phyloP scores from a whole-genome alignment of 305 asterid genomes.

The Coffea humblotiana region DNA sequence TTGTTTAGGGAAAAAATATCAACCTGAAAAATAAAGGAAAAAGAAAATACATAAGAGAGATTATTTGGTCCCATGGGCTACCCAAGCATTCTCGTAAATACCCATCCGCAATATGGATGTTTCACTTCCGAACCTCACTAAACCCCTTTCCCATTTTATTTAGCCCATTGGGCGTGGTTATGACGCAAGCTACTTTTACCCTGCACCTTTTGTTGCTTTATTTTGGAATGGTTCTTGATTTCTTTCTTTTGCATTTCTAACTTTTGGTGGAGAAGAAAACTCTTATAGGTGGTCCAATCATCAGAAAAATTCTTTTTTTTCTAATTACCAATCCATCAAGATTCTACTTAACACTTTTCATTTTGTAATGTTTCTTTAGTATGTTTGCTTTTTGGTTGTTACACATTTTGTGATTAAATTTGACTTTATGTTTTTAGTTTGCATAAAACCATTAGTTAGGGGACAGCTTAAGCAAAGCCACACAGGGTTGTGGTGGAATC shows the following conservation, averaged over 20 bases:
- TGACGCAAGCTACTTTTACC: not conserved
- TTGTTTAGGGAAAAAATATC: no score
- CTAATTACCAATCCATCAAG: not conserved
- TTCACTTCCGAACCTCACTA: no score
- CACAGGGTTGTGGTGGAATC: not conserved
- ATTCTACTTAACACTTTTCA: not conserved
- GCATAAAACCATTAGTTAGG: no score
- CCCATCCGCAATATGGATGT: no score
- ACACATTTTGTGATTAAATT: not conserved
- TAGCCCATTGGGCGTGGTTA: no score
- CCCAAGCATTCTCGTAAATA: no score
- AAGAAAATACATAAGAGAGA: no score
- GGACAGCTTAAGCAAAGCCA: no score
- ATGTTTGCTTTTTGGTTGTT: not conserved
- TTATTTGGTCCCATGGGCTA: no score
- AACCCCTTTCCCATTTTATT: no score
- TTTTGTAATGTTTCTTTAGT: not conserved
- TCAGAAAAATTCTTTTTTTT: not conserved
- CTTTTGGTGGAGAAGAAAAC: not conserved
- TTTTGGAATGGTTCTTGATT: not conserved
- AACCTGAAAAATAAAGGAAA: no score
- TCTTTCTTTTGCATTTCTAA: not conserved
- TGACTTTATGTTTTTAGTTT: not conserved
- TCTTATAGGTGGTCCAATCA: not conserved
- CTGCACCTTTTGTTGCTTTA: not conserved